A percentile compares a stretch with the other conserved stretches of the same genome.
phyloP scores from a whole-genome alignment of 345 rosid genomes.

The Hypericum perforatum region DNA sequence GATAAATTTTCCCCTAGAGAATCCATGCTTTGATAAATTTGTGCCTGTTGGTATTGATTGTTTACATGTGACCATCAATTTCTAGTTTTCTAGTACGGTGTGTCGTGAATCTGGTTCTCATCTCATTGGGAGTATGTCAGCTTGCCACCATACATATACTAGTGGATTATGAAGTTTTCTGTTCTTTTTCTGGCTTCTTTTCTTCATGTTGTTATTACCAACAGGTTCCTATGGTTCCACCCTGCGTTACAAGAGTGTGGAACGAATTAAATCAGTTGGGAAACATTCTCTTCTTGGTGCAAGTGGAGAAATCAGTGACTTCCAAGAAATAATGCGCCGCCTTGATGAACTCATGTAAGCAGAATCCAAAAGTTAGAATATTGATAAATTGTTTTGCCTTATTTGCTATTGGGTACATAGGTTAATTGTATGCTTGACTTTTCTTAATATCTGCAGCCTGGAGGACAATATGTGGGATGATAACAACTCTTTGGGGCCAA shows the following conservation, averaged over 20 bases:
- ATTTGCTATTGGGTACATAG: background rate
- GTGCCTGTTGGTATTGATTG: too few species aligned
- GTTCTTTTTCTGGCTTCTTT: too few species aligned
- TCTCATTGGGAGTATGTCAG: too few species aligned
- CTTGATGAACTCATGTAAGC: slow-evolving; percentile 91
- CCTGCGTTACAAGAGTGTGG: slow-evolving; percentile 80
- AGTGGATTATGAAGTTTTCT: too few species aligned
- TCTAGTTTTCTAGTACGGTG: too few species aligned
- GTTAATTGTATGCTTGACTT: too few species aligned
- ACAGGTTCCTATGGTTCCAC: slow-evolving; percentile 97
- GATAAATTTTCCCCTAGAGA: too few species aligned
- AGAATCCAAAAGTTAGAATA: background rate
- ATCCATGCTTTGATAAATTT: too few species aligned
- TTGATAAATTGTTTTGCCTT: background rate
- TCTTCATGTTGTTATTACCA: too few species aligned
- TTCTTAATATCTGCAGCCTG: slow-evolving; percentile 42
- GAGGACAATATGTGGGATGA: slow-evolving; percentile 99
- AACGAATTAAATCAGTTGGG: slow-evolving; percentile 75
- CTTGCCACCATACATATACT: too few species aligned
- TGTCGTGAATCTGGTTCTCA: too few species aligned
- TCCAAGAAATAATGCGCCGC: slow-evolving; percentile 77
- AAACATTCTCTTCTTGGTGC: slow-evolving; percentile 97
- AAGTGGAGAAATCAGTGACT: slow-evolving; percentile 94
- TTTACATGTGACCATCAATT: too few species aligned
- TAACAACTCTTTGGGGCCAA: slow-evolving; percentile 96